Base-by-base conservation (phyloP, 75 land plant genomes). In the Pseudotsuga menziesii region DNA sequence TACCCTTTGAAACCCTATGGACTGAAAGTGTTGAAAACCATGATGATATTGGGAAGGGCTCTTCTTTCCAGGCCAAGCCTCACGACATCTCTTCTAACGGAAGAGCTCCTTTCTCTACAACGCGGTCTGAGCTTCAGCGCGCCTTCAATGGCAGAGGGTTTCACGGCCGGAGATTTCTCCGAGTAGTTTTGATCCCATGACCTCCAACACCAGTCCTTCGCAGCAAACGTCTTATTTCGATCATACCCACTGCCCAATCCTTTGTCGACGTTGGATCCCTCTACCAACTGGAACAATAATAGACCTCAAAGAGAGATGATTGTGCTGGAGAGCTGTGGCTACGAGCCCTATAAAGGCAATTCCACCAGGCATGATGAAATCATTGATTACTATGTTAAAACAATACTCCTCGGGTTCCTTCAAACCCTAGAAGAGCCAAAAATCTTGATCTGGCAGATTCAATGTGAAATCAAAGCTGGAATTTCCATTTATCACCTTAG, bases 281-380 rank as follows among this genome's bases (percentile, higher is more conserved):
- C 77, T 59, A 87, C 92, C 11, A 90, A 87, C 78, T 88, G 84
- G 87, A 83, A 83, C 55, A 90, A 6, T 5, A 6, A 85, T 70
- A 80, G 89, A 3, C 88, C 92, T 4, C 91, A 89, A 2, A 89
- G 87, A 64, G 83, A 80, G 76, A 79, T 84, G 22, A 82, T 73
- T 26, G 19, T 82, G 27, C 75, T 86, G 2, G 32, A 29, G 32
- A 1, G 32, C 32, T 29, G 32, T 29, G 32, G 32, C 32, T 29
- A 29, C 32, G 32, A 29, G 32, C 32, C 1, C 32, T 29, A 29
- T 29, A 29, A 29, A 29, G 32, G 32, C 32, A 29, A 29, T 29
- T 29, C 32, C 32, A 29, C 32, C 32, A 29, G 32, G 32, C 32
- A 29, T 0, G 32, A 29, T 1, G 32, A 29, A 29, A 29, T 29